A percentile compares a stretch with the other conserved stretches of the same genome.
These are phyloP conservation scores for Hirschioporus abietinus DNA, from an alignment of 768 basidiomycete species.

Conservation along the genomic window DNA sequence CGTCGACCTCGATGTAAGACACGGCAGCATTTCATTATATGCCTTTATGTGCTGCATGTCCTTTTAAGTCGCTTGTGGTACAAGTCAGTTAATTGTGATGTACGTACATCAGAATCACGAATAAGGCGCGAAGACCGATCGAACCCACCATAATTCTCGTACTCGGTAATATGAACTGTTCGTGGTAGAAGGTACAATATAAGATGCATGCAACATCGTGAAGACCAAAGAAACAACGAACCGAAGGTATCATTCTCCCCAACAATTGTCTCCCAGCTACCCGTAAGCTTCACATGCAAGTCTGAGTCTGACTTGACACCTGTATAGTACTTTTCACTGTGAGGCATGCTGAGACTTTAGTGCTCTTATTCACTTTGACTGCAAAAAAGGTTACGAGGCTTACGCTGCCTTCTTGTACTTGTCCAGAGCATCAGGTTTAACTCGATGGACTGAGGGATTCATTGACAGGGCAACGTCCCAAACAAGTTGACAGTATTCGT, in stretches of 20 bases:
- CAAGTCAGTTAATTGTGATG: background rate
- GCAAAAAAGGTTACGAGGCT: conserved; percentile 23
- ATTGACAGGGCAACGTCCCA: conserved; percentile 6
- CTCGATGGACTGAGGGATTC: conserved; percentile 62
- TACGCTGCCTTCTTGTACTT: conserved; percentile 90
- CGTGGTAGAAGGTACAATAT: background rate
- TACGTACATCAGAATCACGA: conserved; percentile 56
- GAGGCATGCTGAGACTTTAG: conserved; percentile 12
- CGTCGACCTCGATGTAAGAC: conserved; percentile 61
- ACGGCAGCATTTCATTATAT: conserved; percentile 73
- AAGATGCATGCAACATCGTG: conserved; percentile 1
- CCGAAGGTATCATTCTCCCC: conserved; percentile 88
- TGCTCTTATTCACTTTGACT: conserved; percentile 6
- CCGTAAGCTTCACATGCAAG: conserved; percentile 82
- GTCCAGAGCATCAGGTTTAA: conserved; percentile 74
- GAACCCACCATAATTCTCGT: conserved; percentile 88
- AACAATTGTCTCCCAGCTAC: conserved; percentile 88
- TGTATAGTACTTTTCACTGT: conserved; percentile 78
- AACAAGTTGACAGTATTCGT: background rate
- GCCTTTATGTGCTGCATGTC: conserved; percentile 52
- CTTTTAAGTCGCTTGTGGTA: background rate
- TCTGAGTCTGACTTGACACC: conserved; percentile 69
- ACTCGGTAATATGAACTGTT: conserved; percentile 75
- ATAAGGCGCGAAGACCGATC: conserved; percentile 71
- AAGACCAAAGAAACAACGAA: conserved; percentile 32